Base-by-base conservation (phyloP, 2,329 filamentous ascomycete genomes). In the Thelonectria olida region DNA sequence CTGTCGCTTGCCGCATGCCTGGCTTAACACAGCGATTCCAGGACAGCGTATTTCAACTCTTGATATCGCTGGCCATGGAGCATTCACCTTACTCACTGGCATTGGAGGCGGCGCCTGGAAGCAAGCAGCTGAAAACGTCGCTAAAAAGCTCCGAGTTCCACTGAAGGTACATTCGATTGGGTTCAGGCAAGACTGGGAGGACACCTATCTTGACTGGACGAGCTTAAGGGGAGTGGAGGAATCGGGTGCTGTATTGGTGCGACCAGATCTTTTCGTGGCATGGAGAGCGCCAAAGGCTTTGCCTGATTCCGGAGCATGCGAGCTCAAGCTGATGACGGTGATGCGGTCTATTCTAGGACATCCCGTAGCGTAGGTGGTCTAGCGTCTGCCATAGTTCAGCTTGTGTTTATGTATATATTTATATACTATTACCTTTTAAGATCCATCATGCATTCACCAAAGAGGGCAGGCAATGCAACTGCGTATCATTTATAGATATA, bases 1-100 rank as follows among this genome's bases (percentile, higher is more conserved):
- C 7, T 78, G 79, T 27, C 78, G 87, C 2, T 73, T 90, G 20
- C 88, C 88, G 5, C 88, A 91, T 72, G 87, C 80, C 0, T 90
- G 88, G 88, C 74, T 90, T 15, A 85, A 87, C 73, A 79, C 78
- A 19, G 67, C 76, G 7, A 67, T 78, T 10, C 82, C 85, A 4
- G 7, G 19, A 8, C 38, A 36, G 15, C 20, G n/a, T 8, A 28
- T 57, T 28, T 56, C 53, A 15, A 61, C 53, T 5, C 41, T 52
- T 4, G 58, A 61, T 17, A 15, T 56, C 5, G 58, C 53, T 5
- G 58, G 58, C 39, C 27, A 61, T 8, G 58, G 47, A 8, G 15
- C 17, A 2, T 61, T 61, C 36, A 13, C 38, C 6, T 39, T 61
- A 3, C 27, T 61, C 23, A 61, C 58, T 8, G 58, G 58, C 7